phyloP scores from a whole-genome alignment of 306 rosid genomes.

The Corylus americana region DNA sequence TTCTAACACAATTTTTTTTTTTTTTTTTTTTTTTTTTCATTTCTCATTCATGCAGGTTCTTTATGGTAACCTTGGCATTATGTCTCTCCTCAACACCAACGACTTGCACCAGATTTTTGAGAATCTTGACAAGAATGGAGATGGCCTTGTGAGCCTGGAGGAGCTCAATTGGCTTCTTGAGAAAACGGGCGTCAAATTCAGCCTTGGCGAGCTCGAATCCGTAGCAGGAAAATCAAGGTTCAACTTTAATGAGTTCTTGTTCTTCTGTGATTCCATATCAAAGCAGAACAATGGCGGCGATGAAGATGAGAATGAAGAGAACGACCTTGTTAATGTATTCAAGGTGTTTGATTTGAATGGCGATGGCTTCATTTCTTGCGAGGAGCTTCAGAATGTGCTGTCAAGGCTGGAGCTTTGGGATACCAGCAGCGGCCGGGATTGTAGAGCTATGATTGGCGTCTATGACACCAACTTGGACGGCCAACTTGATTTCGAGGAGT shows the following conservation, averaged over 20 bases:
- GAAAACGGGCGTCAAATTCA: constrained; percentile 32
- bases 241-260: constrained; percentile 56
- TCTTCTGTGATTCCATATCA: constrained; percentile 57
- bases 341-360: constrained; percentile 69
- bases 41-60: not conserved
- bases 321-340: constrained; percentile 65
- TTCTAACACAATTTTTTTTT: too few species aligned
- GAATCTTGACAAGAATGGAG: constrained; percentile 61
- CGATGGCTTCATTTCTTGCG: constrained; percentile 73
- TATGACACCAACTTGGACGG: constrained; percentile 77
- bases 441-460: constrained; percentile 51
- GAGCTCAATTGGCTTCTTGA: constrained; percentile 54
- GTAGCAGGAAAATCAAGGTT: constrained; percentile 49
- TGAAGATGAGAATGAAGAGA: constrained; percentile 8
- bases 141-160: constrained; percentile 63
- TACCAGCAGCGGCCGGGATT: constrained; percentile 43
- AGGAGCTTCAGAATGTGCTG: constrained; percentile 61
- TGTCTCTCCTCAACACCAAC: constrained; percentile 42
- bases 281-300: constrained; percentile 26
- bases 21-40: too few species aligned
- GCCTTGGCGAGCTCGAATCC: constrained; percentile 51
- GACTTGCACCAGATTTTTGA: constrained; percentile 74
- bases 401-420: constrained; percentile 64
- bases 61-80: constrained; percentile 7
- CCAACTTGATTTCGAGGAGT: constrained; percentile 77